phyloP scores from a whole-genome alignment of 495 filamentous ascomycete genomes.

The Aspergillus haitiensis region DNA sequence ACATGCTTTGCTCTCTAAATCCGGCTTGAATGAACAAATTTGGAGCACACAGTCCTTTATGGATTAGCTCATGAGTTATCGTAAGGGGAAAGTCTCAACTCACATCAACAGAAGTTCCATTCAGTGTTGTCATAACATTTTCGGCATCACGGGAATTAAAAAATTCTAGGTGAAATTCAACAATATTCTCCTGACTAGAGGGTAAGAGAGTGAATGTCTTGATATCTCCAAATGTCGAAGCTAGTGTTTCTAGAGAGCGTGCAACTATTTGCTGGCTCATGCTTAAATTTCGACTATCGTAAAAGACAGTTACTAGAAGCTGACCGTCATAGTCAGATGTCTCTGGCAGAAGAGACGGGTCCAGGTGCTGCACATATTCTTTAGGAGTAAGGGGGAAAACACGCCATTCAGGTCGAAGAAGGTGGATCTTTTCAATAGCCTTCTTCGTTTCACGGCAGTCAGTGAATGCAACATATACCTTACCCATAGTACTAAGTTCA shows the following conservation, averaged over 20 bases:
- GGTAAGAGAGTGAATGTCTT: slow-evolving; percentile 46
- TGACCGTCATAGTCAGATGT: slow-evolving; percentile 40
- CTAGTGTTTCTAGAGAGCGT: slow-evolving; percentile 43
- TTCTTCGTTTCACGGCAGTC: slow-evolving; percentile 59
- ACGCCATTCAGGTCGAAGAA: slow-evolving; percentile 49
- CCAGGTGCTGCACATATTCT: slow-evolving; percentile 35
- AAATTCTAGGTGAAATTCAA: slow-evolving; percentile 53
- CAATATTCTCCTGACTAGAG: slow-evolving; percentile 32
- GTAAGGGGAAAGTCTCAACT: slow-evolving; percentile 22
- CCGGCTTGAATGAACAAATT: slow-evolving; percentile 28
- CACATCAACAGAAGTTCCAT: slow-evolving; percentile 50
- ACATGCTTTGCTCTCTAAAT: slow-evolving; percentile 23
- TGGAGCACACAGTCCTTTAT: slow-evolving; percentile 33
- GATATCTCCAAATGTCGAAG: slow-evolving; percentile 56
- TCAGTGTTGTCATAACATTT: slow-evolving; percentile 40
- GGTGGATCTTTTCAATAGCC: slow-evolving; percentile 44
- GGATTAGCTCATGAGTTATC: background rate
- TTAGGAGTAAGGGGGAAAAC: slow-evolving; percentile 49
- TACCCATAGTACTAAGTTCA: slow-evolving; percentile 35
- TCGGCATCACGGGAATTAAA: slow-evolving; percentile 46
- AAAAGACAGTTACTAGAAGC: slow-evolving; percentile 31
- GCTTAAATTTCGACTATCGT: slow-evolving; percentile 26
- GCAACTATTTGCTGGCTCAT: slow-evolving; percentile 26
- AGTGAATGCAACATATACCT: slow-evolving; percentile 55
- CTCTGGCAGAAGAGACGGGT: slow-evolving; percentile 31